Evolutionary conservation across 1,139 yeast genomes (phyloP).

Genomic region (Candida mesenterica): DNA sequence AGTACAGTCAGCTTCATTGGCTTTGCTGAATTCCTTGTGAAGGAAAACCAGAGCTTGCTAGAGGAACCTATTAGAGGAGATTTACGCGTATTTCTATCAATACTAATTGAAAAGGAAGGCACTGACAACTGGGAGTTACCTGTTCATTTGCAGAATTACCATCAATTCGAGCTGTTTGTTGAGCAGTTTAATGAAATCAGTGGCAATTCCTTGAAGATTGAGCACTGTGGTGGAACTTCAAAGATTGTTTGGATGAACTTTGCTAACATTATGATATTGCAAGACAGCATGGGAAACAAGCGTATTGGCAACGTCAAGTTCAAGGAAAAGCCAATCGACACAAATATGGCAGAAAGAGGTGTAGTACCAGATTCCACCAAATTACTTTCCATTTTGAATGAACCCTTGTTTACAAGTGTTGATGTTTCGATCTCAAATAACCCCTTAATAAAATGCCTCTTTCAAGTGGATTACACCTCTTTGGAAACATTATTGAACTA

Average conservation of each 20-base stretch:
- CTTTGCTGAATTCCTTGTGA: constrained; percentile 9
- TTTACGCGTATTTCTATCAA: constrained; percentile 5
- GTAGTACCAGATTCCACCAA: not conserved
- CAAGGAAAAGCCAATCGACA: not conserved
- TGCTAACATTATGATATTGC: constrained; percentile 18
- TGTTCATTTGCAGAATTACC: not conserved
- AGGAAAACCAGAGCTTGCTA: constrained; percentile 2
- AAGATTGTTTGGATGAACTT: constrained; percentile 19
- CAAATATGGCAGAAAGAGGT: constrained; percentile 2
- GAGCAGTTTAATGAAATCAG: constrained; percentile 25
- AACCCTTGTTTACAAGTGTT: constrained; percentile 4
- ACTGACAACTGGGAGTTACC: not conserved
- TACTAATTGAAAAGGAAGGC: too few relatives aligned
- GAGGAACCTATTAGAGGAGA: constrained; percentile 13
- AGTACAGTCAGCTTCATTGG: not conserved
- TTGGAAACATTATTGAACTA: constrained; percentile 16
- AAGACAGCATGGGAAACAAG: constrained; percentile 13
- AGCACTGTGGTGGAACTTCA: too few relatives aligned
- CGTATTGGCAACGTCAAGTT: not conserved
- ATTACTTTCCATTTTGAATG: constrained; percentile 1
- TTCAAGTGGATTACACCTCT: constrained; percentile 5
- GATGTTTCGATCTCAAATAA: not conserved
- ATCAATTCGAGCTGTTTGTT: constrained; percentile 17
- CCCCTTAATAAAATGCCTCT: constrained; percentile 1
- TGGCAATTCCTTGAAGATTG: constrained; percentile 13